Evolutionary conservation across 2,329 filamentous ascomycete species (phyloP).

Genomic region (Curvularia sp.): DNA sequence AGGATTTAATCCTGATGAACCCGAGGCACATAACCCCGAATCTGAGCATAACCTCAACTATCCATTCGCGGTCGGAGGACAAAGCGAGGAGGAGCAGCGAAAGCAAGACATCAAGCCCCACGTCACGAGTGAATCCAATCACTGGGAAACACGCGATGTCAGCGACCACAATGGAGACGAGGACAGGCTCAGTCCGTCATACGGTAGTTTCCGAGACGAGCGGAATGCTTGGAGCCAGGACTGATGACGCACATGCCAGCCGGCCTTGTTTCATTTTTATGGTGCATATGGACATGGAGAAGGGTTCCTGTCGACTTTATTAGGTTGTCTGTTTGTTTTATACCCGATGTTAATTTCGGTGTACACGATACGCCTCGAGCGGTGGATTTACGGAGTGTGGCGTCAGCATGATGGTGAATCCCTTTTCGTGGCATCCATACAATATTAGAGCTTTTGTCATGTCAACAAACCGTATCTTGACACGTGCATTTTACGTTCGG

Average conservation of each 20-base stretch:
- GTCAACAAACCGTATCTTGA: background rate
- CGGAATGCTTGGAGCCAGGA: slow-evolving; percentile 49
- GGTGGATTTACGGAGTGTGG: slow-evolving; percentile 5
- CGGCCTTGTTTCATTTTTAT: background rate
- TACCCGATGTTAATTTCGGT: slow-evolving; percentile 17
- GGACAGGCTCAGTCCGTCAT: slow-evolving; percentile 43
- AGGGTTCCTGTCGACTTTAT: slow-evolving; percentile 4
- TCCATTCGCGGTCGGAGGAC: slow-evolving; percentile 53
- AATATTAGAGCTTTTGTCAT: background rate
- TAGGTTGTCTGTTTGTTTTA: slow-evolving; percentile 16
- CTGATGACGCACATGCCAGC: slow-evolving; percentile 14
- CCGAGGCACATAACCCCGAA: slow-evolving; percentile 53
- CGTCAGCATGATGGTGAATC: slow-evolving; percentile 7
- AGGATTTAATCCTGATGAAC: slow-evolving; percentile 61
- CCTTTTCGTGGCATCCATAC: background rate
- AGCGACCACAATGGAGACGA: slow-evolving; percentile 28
- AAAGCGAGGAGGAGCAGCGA: slow-evolving; percentile 43
- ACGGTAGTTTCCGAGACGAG: slow-evolving; percentile 54
- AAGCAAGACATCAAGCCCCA: slow-evolving; percentile 45
- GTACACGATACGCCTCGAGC: slow-evolving; percentile 10
- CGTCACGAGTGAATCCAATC: slow-evolving; percentile 52
- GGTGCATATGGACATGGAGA: background rate
- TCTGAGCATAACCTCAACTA: slow-evolving; percentile 53
- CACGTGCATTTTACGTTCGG: slow-evolving; percentile 2
- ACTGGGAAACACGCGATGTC: slow-evolving; percentile 53